Evolutionary conservation across 129 eudicot genomes (phyloP).

Genomic region (Lactuca sativa): DNA sequence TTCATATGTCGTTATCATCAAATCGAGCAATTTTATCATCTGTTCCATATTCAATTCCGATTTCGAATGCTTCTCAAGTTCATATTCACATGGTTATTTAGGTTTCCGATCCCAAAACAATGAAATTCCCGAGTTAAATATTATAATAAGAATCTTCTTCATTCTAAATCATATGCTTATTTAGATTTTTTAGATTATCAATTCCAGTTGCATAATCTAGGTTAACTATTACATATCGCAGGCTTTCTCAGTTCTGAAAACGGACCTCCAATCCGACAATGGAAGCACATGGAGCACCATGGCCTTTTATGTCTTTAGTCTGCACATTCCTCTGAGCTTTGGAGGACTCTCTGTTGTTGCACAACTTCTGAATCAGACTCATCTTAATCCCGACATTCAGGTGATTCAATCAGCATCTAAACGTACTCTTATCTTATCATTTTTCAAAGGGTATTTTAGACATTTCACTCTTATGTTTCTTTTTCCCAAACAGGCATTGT

Average conservation of each 20-base stretch:
- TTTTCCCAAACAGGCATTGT: slow-evolving; percentile 41
- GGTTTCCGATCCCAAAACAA: slow-evolving; percentile 2
- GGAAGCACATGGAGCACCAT: slow-evolving; percentile 68
- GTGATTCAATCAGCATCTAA: slow-evolving; percentile 24
- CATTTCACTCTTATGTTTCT: neutral
- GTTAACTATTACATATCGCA: slow-evolving; percentile 32
- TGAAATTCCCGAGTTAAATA: neutral
- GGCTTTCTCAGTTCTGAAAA: slow-evolving; percentile 64
- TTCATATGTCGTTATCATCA: neutral
- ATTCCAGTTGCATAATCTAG: neutral
- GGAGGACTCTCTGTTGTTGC: slow-evolving; percentile 73
- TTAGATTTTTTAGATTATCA: neutral
- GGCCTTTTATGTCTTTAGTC: slow-evolving; percentile 70
- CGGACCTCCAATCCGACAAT: slow-evolving; percentile 47
- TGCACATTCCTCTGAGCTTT: slow-evolving; percentile 86
- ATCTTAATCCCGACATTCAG: slow-evolving; percentile 62
- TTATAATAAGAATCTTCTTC: neutral
- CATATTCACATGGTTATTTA: neutral
- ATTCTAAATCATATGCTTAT: neutral
- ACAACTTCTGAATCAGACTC: slow-evolving; percentile 47
- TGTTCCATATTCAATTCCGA: neutral
- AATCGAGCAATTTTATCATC: neutral
- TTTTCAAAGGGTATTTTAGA: no score
- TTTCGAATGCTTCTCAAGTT: neutral
- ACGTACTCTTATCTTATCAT: neutral